Base-by-base conservation (phyloP, 106 monocot genomes). In the Phalaenopsis aphrodite region DNA sequence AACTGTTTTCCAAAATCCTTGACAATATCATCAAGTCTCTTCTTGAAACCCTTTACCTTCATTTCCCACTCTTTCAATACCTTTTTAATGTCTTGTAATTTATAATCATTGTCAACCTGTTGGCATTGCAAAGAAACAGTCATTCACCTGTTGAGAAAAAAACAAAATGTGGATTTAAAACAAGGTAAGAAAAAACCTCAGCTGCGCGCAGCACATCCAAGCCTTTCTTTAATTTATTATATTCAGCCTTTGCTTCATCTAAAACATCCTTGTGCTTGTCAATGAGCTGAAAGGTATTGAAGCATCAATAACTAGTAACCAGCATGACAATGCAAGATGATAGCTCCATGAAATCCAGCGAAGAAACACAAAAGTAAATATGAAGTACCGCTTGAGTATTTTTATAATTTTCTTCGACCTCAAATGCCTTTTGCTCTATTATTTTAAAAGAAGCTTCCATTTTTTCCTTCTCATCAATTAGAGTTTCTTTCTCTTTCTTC, bases 31-130 rank as follows among this genome's bases (percentile, higher is more conserved):
- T 83, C 88, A 75, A 94, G 89, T 42, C 83, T 94, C 89, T 93
- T 98, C 72, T 68, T 84, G 80, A 85, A 89, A 66, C 81, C 87
- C 37, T 98, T 94, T 49, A 84, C 86, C 83, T 98, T 98, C 88
- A 89, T 82, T 42, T 94, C 92, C 89, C 86, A 91, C 5, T 98
- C 94, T 77, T 94, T 92, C 36, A 68, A 78, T 57, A 87, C 86
- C 80, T 94, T 98, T 82, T 87, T 92, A 49, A 58, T 72, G 76
- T 98, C 98, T 89, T 91, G 84, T 78, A 98, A 80, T 79, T 87
- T 92, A 73, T 87, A 94, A 45, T 94, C 88, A 45, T 83, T 83
- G 87, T 94, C 94, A 66, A 94, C 94, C 98, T 98, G 84, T 43
- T 36, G 14, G 14, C 21, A 11, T 6, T 64, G 75, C 39, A n/a